These are phyloP conservation scores for Karstenula rhodostoma DNA, from an alignment of 2,329 filamentous ascomycete species.

Conservation along the genomic window DNA sequence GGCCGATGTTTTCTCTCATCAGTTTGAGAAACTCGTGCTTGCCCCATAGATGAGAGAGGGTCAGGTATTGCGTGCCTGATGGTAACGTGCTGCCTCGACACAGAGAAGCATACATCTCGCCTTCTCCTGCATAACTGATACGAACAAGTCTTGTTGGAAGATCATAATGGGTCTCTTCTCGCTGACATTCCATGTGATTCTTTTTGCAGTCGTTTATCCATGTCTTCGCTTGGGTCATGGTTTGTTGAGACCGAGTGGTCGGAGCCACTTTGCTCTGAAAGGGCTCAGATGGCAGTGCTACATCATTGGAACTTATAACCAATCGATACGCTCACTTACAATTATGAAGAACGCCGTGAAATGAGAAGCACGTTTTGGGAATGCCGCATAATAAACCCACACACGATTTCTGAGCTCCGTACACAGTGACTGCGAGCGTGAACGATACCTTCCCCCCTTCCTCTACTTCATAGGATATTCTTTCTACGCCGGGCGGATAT, in stretches of 20 bases:
- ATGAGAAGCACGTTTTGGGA: not conserved
- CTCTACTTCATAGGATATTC: not conserved
- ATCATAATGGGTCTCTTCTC: not conserved
- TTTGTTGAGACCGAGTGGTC: constrained; percentile 1
- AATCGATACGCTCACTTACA: not conserved
- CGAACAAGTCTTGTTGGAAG: constrained; percentile 1
- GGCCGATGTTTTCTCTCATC: not conserved
- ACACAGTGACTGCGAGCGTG: not conserved
- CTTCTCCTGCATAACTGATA: not conserved
- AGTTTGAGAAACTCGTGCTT: not conserved
- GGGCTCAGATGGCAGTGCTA: not conserved
- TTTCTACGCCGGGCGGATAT: not conserved
- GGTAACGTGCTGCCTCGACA: not conserved
- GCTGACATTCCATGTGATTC: not conserved
- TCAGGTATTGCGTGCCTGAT: not conserved
- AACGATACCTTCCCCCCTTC: not conserved
- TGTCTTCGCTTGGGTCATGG: not conserved
- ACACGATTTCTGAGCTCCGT: not conserved
- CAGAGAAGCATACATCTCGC: not conserved
- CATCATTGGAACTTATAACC: not conserved
- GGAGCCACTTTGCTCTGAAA: not conserved
- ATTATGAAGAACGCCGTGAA: not conserved
- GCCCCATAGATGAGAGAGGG: not conserved
- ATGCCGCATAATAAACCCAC: not conserved
- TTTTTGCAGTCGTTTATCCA: not conserved